phyloP scores from a whole-genome alignment of 2,329 filamentous ascomycete genomes.

The Calonectria hawksworthii region DNA sequence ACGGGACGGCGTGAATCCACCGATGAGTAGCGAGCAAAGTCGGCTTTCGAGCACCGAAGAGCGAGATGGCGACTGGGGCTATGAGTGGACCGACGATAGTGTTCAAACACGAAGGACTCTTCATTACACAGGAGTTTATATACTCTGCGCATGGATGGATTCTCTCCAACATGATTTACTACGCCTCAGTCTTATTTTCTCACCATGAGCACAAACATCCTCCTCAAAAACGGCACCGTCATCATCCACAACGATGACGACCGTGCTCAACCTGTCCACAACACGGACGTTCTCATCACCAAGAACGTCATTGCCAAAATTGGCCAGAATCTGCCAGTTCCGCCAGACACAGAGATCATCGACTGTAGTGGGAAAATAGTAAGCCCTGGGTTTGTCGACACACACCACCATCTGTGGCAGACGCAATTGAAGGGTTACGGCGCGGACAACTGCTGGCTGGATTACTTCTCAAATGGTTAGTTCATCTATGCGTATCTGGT shows the following conservation, averaged over 20 bases:
- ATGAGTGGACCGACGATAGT: not conserved
- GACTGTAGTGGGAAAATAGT: not conserved
- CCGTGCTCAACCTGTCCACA: not conserved
- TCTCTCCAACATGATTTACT: not conserved
- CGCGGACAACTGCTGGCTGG: not conserved
- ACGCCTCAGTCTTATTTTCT: too few species aligned
- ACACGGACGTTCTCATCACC: not conserved
- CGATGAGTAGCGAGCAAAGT: not conserved
- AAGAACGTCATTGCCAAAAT: not conserved
- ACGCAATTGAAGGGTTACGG: constrained; percentile 2
- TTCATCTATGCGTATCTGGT: too few species aligned
- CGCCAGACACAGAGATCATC: not conserved
- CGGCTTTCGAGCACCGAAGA: not conserved
- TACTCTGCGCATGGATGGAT: not conserved
- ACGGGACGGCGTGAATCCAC: not conserved
- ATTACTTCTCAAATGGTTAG: not conserved
- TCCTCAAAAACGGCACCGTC: not conserved
- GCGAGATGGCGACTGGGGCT: not conserved
- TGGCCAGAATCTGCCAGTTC: not conserved
- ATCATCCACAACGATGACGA: not conserved
- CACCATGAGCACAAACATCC: not conserved
- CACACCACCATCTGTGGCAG: not conserved
- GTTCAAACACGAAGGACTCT: not conserved
- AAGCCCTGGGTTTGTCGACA: not conserved
- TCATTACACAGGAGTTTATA: too few species aligned